Base-by-base conservation (phyloP, 257 asterid genomes). In the Solanum megistacrolobum region DNA sequence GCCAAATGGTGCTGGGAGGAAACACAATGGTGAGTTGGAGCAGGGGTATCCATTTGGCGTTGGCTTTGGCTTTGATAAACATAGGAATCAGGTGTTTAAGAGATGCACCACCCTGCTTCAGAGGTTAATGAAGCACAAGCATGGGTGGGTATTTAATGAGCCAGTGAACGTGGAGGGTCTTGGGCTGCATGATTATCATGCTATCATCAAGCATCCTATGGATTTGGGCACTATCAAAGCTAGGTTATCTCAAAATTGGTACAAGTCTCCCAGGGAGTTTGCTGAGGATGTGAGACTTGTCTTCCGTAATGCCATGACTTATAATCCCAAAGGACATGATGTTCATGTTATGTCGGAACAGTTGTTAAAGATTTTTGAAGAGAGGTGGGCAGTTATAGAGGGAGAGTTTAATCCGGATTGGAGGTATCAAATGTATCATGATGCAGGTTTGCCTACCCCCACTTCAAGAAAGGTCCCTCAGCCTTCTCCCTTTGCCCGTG, bases 251-350 rank as follows among this genome's bases (percentile, higher is more conserved):
- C 88, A 48, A 66, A 86, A 86, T 48, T 8, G 34, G 84, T 86
- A 86, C 74, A 86, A 86, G 76, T 84, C 88, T 58, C 90, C 90
- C 34, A 27, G 31, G 76, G 90, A 88, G 62, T 88, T 84, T 39
- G 88, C 86, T 23, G 88, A 88, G 25, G 90, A 88, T 75, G 90
- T 88, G 29, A 84, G 90, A 34, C 90, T 88, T 39, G 90, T 88
- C 66, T 85, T 88, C 65, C 38, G 12, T 60, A 85, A 75, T 74
- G 88, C 87, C 83, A 89, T 86, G 88, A 89, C 90, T 21, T 89
- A 89, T 81, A 89, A 89, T 86, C 90, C 91, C 8, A 52, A 86
- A 71, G 91, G 91, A 11, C 91, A 89, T 60, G 91, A 81, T 86
- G 89, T 89, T 72, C 89, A 86, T 69, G 65, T 89, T 68, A 89